Conservation (phyloP, 176 grass and related monocot genomes). For the Dactylis glomerata region DNA sequence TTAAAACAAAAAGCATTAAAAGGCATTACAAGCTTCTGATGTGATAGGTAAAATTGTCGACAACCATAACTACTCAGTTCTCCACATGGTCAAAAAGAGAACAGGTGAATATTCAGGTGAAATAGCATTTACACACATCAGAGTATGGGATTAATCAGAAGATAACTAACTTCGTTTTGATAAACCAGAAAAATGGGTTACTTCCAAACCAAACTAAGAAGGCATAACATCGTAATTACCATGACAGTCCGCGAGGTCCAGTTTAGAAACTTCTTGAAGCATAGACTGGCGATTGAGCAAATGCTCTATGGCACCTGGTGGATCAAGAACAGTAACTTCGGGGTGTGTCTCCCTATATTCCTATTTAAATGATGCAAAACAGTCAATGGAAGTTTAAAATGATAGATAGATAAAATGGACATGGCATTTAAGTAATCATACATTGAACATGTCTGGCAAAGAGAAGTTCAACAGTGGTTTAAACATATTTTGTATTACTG, state of each 20-base stretch:
- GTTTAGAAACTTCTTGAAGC: conserved; percentile 88
- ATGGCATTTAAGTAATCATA: background rate
- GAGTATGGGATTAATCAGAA: background rate
- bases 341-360: conserved; percentile 79
- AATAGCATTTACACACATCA: background rate
- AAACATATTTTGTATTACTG: conserved; percentile 30
- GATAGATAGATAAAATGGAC: background rate
- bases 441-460: background rate
- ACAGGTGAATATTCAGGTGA: background rate
- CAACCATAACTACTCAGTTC: conserved; percentile 6
- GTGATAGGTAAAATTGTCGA: background rate
- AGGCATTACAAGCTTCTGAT: background rate
- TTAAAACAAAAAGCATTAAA: background rate
- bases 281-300: conserved; percentile 88
- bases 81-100: background rate
- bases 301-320: conserved; percentile 87
- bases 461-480: conserved; percentile 36
- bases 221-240: conserved; percentile 57
- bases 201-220: conserved; percentile 12
- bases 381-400: background rate
- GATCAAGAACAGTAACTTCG: conserved; percentile 96
- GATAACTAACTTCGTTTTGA: conserved; percentile 2
- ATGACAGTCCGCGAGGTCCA: conserved; percentile 72
- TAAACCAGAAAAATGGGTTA: conserved; percentile 15
- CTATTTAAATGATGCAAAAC: conserved; percentile 33